A percentile compares a stretch with the other conserved stretches of the same genome.
Conservation (phyloP, 805 yeast genomes). For the Millerozyma acaciae region DNA sequence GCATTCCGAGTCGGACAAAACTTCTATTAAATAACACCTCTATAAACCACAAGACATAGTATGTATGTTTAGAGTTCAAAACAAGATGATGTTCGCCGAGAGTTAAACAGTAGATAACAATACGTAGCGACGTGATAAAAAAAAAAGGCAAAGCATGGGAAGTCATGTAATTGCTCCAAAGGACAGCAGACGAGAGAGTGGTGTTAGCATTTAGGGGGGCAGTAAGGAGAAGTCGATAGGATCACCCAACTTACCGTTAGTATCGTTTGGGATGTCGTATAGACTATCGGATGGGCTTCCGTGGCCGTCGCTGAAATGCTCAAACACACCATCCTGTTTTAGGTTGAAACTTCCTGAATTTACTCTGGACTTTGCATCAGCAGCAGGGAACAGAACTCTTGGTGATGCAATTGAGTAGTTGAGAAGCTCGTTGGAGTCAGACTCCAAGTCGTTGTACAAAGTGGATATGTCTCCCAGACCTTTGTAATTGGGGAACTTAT, state of each 20-base stretch:
- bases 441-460: constrained; percentile 21
- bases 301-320: constrained; percentile 17
- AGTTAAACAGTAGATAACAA: too few species aligned
- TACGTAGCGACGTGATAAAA: too few species aligned
- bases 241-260: constrained; percentile 1
- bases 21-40: too few species aligned
- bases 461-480: constrained; percentile 35
- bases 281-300: constrained; percentile 2
- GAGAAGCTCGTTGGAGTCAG: constrained; percentile 7
- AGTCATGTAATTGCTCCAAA: too few species aligned
- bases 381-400: neutral
- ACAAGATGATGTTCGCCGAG: too few species aligned
- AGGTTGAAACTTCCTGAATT: neutral
- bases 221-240: too few species aligned
- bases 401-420: constrained; percentile 1
- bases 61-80: too few species aligned
- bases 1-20: too few species aligned
- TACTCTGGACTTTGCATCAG: neutral
- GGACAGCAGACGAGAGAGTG: too few species aligned
- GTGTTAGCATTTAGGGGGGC: too few species aligned
- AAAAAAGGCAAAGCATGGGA: too few species aligned
- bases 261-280: neutral
- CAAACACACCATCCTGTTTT: constrained; percentile 3
- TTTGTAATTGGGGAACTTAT: constrained; percentile 18
- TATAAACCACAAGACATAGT: too few species aligned